Evolutionary conservation across 176 grass and related monocot genomes (phyloP), one percentile per base, ranked within the genome.

Genomic region (Zoysia pacifica): DNA sequence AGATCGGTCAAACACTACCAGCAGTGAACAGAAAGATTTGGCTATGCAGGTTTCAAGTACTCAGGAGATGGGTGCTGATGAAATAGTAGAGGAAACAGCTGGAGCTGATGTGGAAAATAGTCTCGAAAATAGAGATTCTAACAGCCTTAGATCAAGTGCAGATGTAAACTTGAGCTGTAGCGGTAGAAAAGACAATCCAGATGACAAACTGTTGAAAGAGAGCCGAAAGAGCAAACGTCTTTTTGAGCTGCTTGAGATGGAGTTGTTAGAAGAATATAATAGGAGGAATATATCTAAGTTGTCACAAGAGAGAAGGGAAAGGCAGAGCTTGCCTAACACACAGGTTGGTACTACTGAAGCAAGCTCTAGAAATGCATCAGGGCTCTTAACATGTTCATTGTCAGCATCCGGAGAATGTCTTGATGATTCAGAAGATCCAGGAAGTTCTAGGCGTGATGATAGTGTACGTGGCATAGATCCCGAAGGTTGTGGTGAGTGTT

Each of bases 201-300:
- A 70, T 80, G 77, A 42, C n/a, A 86, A 80, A 82, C 73, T 77
- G 59, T 65, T 67, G 19, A 86, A 85, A 45, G 72, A 66, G 67
- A 75, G 72, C 56, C 91, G 86, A 82, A 97, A 85, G 84, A 91
- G 88, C 84, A 97, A 89, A 63, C 74, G 86, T n/a, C 93, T 97
- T 81, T 97, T 91, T 54, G 93, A 97, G 74, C 74, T 97, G 48
- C 88, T 97, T 73, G 82, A 90, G 70, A 89, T 97, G 86, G 93
- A 97, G 67, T 77, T 97, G 72, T 66, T 91, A 16, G 78, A 87
- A 81, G 93, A 93, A 73, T 73, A 72, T 76, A 81, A 83, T 58
- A 85, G 50, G 80, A 90, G n/a, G 80, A 90, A 14, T 18, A 19
- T 46, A 44, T 76, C 79, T 72, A 82, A 48, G 36, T 51, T 43